A percentile compares a stretch with the other conserved stretches of the same genome.
Evolutionary conservation across 371 early-diverging fungal genomes (phyloP).

Genomic region (Zancudomyces culisetae): DNA sequence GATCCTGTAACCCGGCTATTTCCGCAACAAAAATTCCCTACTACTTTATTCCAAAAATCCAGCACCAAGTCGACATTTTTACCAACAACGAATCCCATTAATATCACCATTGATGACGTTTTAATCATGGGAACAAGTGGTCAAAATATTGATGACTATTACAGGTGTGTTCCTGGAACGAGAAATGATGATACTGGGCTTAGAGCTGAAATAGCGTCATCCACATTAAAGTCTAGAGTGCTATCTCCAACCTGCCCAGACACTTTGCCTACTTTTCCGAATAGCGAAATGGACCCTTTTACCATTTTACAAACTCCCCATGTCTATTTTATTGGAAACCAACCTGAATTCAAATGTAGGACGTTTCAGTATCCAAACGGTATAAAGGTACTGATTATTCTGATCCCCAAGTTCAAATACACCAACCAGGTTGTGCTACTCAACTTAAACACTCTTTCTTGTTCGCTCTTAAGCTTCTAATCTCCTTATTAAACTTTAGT

Average conservation of each 20-base stretch:
- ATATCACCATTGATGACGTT: constrained; percentile 32
- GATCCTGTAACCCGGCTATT: constrained; percentile 61
- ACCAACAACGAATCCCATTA: constrained; percentile 60
- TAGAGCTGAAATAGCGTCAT: constrained; percentile 44
- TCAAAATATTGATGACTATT: constrained; percentile 71
- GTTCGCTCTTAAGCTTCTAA: background rate
- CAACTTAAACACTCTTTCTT: constrained; percentile 11
- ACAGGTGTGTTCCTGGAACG: constrained; percentile 41
- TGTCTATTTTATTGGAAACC: constrained; percentile 81
- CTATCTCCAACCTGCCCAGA: constrained; percentile 85
- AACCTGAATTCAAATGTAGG: constrained; percentile 32
- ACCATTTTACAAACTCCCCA: constrained; percentile 49
- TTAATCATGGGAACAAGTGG: constrained; percentile 57
- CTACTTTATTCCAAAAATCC: constrained; percentile 40
- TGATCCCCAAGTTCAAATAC: constrained; percentile 9
- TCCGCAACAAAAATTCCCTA: constrained; percentile 74
- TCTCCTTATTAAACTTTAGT: no score
- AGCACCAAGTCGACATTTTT: constrained; percentile 34
- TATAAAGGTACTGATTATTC: constrained; percentile 7
- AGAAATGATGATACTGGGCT: constrained; percentile 28
- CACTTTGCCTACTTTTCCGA: constrained; percentile 72
- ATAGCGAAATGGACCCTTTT: constrained; percentile 65
- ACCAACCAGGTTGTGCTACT: constrained; percentile 11
- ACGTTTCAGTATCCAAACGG: constrained; percentile 3
- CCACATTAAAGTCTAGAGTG: constrained; percentile 57